Evolutionary conservation across 768 basidiomycete genomes (phyloP).

Genomic region (Naganishia friedmannii): DNA sequence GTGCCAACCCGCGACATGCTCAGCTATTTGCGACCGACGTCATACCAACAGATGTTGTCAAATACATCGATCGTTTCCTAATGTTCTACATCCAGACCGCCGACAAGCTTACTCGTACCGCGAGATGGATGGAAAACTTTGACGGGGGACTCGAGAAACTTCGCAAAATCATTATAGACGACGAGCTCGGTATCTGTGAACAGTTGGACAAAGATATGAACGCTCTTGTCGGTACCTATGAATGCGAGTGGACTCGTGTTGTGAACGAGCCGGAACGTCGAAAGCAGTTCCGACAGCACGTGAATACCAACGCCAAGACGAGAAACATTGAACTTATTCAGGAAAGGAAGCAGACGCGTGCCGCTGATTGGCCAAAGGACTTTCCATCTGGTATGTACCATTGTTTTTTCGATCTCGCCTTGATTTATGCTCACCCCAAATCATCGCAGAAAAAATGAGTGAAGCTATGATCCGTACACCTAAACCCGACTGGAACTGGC

Average conservation of each 20-base stretch:
- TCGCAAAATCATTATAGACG: constrained; percentile 64
- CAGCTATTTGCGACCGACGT: constrained; percentile 67
- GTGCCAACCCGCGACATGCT: constrained; percentile 60
- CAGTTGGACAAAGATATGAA: constrained; percentile 69
- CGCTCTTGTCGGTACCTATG: constrained; percentile 63
- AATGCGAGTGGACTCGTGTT: constrained; percentile 68
- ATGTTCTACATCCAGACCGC: constrained; percentile 67
- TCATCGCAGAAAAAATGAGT: constrained; percentile 53
- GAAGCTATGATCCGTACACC: constrained; percentile 55
- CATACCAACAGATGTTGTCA: constrained; percentile 62
- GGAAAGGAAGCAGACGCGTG: constrained; percentile 64
- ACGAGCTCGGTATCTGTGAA: constrained; percentile 68
- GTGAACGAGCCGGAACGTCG: constrained; percentile 59
- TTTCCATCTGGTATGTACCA: constrained; percentile 52
- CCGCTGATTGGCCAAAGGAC: constrained; percentile 67
- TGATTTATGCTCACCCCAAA: not conserved
- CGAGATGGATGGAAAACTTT: constrained; percentile 69
- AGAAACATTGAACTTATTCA: constrained; percentile 57
- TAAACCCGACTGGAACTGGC: constrained; percentile 62
- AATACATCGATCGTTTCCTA: constrained; percentile 50
- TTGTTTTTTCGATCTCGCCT: not conserved
- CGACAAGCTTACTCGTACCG: constrained; percentile 68
- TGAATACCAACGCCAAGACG: constrained; percentile 57
- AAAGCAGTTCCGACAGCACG: constrained; percentile 63
- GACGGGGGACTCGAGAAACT: constrained; percentile 70